Evolutionary conservation across 371 early-diverging fungal species (phyloP).

Genomic region (Mortierella sp.): DNA sequence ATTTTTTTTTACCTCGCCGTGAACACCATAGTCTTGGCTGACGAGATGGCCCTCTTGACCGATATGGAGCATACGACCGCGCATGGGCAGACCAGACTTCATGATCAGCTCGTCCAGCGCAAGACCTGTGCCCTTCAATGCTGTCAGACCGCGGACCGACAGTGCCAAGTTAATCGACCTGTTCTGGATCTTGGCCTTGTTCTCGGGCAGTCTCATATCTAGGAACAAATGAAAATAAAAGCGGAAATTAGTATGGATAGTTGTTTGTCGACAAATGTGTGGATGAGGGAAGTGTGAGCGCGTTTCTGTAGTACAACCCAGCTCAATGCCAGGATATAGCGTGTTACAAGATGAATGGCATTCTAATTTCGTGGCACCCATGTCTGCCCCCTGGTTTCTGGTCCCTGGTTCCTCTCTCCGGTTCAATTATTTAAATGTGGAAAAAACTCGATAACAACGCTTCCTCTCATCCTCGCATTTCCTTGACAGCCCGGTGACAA

Average conservation of each 20-base stretch:
- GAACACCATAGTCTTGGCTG: slow-evolving; percentile 90
- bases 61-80: slow-evolving; percentile 93
- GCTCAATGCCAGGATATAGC: too few species aligned
- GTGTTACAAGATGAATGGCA: too few species aligned
- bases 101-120: slow-evolving; percentile 76
- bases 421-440: too few species aligned
- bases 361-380: too few species aligned
- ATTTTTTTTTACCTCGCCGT: slow-evolving; percentile 76
- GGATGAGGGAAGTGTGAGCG: too few species aligned
- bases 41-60: slow-evolving; percentile 74
- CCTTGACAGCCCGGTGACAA: too few species aligned
- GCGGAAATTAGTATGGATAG: too few species aligned
- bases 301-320: too few species aligned
- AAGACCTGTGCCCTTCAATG: slow-evolving; percentile 79
- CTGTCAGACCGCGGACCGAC: slow-evolving; percentile 90
- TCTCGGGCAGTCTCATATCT: slow-evolving; percentile 79
- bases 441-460: neutral
- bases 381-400: too few species aligned
- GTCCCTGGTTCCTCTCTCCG: too few species aligned
- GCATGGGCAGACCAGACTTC: slow-evolving; percentile 89
- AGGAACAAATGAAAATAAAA: neutral
- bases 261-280: too few species aligned
- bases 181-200: slow-evolving; percentile 70
- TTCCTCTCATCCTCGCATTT: neutral
- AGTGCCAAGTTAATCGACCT: slow-evolving; percentile 96